Conservation (phyloP, 768 basidiomycete genomes). For the Russula compacta region DNA sequence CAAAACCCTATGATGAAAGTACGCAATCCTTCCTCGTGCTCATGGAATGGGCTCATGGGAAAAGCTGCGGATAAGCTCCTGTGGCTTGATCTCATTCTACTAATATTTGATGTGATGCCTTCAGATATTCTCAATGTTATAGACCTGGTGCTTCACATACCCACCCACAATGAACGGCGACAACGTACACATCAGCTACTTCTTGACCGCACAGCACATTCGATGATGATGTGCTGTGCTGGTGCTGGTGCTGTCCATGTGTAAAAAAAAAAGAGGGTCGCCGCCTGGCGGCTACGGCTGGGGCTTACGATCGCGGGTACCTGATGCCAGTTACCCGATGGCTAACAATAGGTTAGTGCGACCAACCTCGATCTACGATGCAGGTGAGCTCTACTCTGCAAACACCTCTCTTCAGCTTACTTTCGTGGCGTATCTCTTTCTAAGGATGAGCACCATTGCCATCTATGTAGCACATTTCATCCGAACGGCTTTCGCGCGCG, state of each 20-base stretch:
- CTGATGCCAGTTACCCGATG: not conserved
- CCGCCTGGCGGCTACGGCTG: not conserved
- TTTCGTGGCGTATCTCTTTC: not conserved
- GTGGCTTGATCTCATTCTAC: slow-evolving; percentile 9
- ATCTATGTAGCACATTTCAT: not conserved
- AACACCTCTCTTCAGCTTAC: not conserved
- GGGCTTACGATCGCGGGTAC: not conserved
- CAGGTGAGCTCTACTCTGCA: not conserved
- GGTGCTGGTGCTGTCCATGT: not conserved
- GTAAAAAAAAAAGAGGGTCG: not conserved
- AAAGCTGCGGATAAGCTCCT: not conserved
- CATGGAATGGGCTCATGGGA: not conserved
- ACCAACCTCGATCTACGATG: not conserved
- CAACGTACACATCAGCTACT: not conserved
- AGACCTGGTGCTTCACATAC: not conserved
- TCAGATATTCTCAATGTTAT: not conserved
- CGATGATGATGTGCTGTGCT: not conserved
- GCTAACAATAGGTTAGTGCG: not conserved
- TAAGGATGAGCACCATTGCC: not conserved
- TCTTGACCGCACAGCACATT: not conserved
- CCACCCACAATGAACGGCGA: not conserved
- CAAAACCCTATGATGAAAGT: no score
- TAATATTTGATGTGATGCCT: not conserved
- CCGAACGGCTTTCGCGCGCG: not conserved
- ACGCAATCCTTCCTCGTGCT: not conserved